Evolutionary conservation across 2,329 filamentous ascomycete genomes (phyloP), one percentile per base, ranked within the genome.

Genomic region (Aspergillus sp.): DNA sequence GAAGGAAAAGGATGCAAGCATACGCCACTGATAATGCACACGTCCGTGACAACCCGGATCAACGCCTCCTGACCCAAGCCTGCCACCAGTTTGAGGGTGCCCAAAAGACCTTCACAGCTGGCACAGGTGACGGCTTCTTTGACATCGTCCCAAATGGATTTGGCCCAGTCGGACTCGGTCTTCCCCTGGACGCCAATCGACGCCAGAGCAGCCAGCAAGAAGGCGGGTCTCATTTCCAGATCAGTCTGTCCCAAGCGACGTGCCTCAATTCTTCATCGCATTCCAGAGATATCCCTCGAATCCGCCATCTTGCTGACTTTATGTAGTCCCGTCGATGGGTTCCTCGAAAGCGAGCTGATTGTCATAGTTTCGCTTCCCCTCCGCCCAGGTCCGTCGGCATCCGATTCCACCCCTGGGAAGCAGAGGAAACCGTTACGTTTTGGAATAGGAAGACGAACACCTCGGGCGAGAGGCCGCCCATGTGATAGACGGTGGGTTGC

Each of bases 21-120:
- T 66, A 77, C 75, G 57, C 73, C 71, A 20, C 70, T 74, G 49
- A 68, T 60, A 10, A 71, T 70, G 62, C 77, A 79, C 20, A 78
- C 65, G 2, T 70, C 71, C 12, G 69, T 74, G 20, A 78, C 66
- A 1, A 74, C 70, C 61, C 67, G 66, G 31, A 79, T 69, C 58
- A 84, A 78, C 9, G 73, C 67, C 12, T 67, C 59, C 42, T 83
- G 78, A 3, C 82, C 80, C 2, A 81, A 63, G 20, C 66, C 65
- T 9, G 81, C 77, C 24, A 82, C 66, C 2, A 75, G 74, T 62
- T 83, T 81, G 22, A 84, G 75, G 7, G 77, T 65, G 18, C 72
- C 65, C 3, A 81, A 67, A 12, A 80, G 65, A 63, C 73, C 72
- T 67, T 75, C 68, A 54, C 74, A 77, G 29, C 65, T 67, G 18